phyloP scores from a whole-genome alignment of 2,329 filamentous ascomycete genomes.

The Sclerotinia borealis region DNA sequence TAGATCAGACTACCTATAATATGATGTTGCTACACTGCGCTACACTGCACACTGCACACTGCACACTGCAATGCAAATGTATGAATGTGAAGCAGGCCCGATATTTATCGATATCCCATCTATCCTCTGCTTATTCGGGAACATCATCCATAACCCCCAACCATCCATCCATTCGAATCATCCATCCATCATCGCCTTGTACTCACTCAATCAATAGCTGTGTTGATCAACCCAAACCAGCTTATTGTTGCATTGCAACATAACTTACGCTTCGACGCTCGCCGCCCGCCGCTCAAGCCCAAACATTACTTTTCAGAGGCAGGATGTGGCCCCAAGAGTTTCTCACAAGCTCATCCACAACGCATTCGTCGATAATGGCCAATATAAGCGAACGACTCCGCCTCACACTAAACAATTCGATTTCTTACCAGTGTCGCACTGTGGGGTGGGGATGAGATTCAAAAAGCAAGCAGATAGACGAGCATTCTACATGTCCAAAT shows the following conservation, averaged over 20 bases:
- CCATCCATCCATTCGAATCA: not conserved
- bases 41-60: not conserved
- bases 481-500: slow-evolving; percentile 3
- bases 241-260: slow-evolving; percentile 4
- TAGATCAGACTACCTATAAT: not conserved
- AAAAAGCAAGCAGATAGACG: slow-evolving; percentile 8
- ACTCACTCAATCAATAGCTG: not conserved
- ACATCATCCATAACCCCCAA: not conserved
- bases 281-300: slow-evolving; percentile 3
- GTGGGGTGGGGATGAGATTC: too few species aligned
- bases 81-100: slow-evolving; percentile 3
- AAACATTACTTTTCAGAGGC: not conserved
- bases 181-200: slow-evolving; percentile 2
- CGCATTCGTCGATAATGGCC: slow-evolving; percentile 1
- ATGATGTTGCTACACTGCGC: not conserved
- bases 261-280: not conserved
- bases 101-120: slow-evolving; percentile 2
- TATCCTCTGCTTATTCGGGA: not conserved
- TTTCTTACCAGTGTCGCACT: slow-evolving; percentile 13
- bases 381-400: slow-evolving; percentile 12
- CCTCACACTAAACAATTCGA: slow-evolving; percentile 12
- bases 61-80: not conserved
- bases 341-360: not conserved
- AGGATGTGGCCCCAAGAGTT: not conserved
- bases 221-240: not conserved